Evolutionary conservation across 169 alveolate species (phyloP), one percentile per base, ranked within the genome.

Genomic region (Babesia bovis): DNA sequence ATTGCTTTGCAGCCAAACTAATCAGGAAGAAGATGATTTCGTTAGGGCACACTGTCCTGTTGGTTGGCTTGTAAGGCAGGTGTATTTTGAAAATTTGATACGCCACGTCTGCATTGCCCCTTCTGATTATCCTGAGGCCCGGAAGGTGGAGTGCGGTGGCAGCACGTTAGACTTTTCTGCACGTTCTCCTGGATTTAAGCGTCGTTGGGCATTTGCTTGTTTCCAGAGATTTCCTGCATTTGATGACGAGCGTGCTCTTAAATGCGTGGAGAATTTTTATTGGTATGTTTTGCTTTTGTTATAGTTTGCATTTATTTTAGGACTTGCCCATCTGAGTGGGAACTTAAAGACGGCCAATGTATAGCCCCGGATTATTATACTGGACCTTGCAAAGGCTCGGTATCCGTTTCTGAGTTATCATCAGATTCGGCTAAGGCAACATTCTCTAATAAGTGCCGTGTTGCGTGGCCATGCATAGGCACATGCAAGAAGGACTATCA

Each of bases 381-480:
- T 17, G 90, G 89, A 0, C 89, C 91, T n/a, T 87, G 93, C 67
- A 49, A 45, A 5, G 38, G 41, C 5, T 67, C 74, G 6, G 71
- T 87, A 12, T 40, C 55, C 30, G 30, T 83, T 12, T 38, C 33
- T 30, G 52, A 71, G 44, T 51, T 66, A 36, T 58, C 67, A 38
- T 65, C 72, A 35, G 82, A 36, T 23, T 66, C 56, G 23, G 66
- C 58, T 45, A 87, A 87, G 59, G 59, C 55, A 23, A 71, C 33
- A 23, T 87, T 78, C 49, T 82, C 90, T 13, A 63, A 49, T 32
- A 66, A 59, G 15, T 87, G 93, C 66, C 61, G 55, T 32, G 91
- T 91, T 3, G 79, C 87, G 9, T 87, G 93, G 93, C 89, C 90
- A 23, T 87, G 93, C 32, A 51, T 53, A 33, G 74, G 76, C 17